Percentiles rank a stretch among this genome's conserved stretches.
phyloP scores from a whole-genome alignment of 2,329 filamentous ascomycete genomes.

The Beauveria pseudobassiana region DNA sequence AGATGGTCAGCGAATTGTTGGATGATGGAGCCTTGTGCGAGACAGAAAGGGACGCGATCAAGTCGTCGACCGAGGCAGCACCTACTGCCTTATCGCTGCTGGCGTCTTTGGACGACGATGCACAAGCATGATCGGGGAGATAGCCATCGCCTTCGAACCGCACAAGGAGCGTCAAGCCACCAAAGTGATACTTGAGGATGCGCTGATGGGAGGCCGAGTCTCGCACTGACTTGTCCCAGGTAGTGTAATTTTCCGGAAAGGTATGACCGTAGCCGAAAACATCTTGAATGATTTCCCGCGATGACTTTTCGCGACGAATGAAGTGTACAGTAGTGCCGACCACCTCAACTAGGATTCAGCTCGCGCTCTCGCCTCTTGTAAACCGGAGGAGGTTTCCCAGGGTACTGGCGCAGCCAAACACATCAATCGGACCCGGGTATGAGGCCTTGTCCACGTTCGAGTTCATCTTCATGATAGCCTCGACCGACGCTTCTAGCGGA shows the following conservation, averaged over 20 bases:
- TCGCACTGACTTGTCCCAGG: slow-evolving; percentile 47
- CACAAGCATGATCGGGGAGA: slow-evolving; percentile 14
- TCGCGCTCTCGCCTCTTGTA: slow-evolving; percentile 31
- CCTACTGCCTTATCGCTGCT: background rate
- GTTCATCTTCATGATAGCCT: slow-evolving; percentile 26
- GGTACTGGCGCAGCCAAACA: slow-evolving; percentile 55
- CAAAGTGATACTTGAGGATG: slow-evolving; percentile 51
- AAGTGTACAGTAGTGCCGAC: slow-evolving; percentile 54
- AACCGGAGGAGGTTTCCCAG: slow-evolving; percentile 56
- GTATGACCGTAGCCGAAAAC: slow-evolving; percentile 56
- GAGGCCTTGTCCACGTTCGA: background rate
- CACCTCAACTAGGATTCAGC: slow-evolving; percentile 50
- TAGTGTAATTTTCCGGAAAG: slow-evolving; percentile 60
- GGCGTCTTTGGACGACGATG: background rate
- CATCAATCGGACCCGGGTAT: slow-evolving; percentile 31
- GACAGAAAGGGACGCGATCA: background rate
- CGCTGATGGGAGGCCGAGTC: slow-evolving; percentile 56
- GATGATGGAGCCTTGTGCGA: background rate
- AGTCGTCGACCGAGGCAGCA: background rate
- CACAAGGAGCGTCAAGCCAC: slow-evolving; percentile 34
- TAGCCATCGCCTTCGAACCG: slow-evolving; percentile 56
- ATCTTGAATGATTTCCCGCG: slow-evolving; percentile 46
- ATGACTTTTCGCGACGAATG: slow-evolving; percentile 52
- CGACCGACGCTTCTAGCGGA: slow-evolving; percentile 43
- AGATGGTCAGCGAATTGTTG: slow-evolving; percentile 11